These are phyloP conservation scores for Penicillium turbatum DNA, from an alignment of 495 filamentous ascomycete genomes.

Conservation along the genomic window DNA sequence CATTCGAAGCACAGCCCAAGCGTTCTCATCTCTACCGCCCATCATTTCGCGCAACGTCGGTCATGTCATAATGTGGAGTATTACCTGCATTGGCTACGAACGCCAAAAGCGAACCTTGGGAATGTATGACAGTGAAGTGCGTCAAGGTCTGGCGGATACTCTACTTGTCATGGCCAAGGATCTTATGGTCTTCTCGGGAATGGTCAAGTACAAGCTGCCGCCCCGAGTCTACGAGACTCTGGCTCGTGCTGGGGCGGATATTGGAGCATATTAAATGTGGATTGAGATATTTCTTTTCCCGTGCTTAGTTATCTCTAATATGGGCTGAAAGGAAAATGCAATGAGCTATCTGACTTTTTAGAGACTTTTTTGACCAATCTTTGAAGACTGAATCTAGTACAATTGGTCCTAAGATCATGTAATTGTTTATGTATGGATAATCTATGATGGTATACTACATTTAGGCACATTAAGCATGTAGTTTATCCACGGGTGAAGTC, in stretches of 20 bases:
- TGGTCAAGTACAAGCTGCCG: slow-evolving; percentile 83
- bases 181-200: slow-evolving; percentile 88
- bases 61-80: slow-evolving; percentile 87
- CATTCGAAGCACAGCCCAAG: slow-evolving; percentile 70
- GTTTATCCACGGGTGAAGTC: not conserved
- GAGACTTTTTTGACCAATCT: no score
- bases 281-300: not conserved
- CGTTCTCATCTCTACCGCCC: slow-evolving; percentile 68
- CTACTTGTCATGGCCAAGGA: slow-evolving; percentile 76
- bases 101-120: slow-evolving; percentile 60
- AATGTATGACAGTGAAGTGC: slow-evolving; percentile 70
- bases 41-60: slow-evolving; percentile 82
- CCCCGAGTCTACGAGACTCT: slow-evolving; percentile 75
- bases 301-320: not conserved
- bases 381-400: not conserved
- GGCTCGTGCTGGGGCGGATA: slow-evolving; percentile 69
- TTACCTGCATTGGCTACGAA: slow-evolving; percentile 73
- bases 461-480: not conserved
- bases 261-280: slow-evolving; percentile 49
- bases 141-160: slow-evolving; percentile 61
- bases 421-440: no score
- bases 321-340: not conserved
- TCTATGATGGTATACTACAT: no score
- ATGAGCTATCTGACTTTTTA: not conserved
- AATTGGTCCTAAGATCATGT: no score